Conservation (phyloP, 257 asterid genomes). For the Ilex aquifolium region DNA sequence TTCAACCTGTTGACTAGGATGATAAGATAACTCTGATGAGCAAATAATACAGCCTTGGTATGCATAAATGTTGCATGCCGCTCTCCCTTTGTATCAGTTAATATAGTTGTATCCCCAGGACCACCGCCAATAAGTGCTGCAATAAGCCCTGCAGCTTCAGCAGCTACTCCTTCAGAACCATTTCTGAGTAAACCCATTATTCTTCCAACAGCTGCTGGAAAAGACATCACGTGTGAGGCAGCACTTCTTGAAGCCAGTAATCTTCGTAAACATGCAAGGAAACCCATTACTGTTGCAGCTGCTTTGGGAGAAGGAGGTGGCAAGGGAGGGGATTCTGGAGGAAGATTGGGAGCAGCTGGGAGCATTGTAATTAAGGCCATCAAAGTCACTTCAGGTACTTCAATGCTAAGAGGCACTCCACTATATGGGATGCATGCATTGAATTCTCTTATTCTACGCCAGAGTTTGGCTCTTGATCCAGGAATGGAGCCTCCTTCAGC, state of each 20-base stretch:
- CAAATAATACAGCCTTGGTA: conserved; percentile 79
- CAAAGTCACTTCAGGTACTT: conserved; percentile 96
- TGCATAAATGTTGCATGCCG: conserved; percentile 95
- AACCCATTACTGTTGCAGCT: conserved; percentile 96
- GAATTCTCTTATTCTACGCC: conserved; percentile 98
- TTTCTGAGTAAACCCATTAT: conserved; percentile 94
- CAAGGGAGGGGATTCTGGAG: conserved; percentile 90
- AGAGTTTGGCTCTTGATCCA: conserved; percentile 97
- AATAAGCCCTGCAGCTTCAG: conserved; percentile 81
- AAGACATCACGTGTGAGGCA: conserved; percentile 95
- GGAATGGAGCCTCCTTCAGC: conserved; percentile 99
- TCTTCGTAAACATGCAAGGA: conserved; percentile 87
- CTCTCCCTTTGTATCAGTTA: conserved; percentile 85
- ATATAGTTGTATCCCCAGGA: conserved; percentile 72
- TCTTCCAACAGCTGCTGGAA: conserved; percentile 98
- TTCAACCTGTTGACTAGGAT: conserved; percentile 87
- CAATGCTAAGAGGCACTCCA: conserved; percentile 83
- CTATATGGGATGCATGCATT: conserved; percentile 85
- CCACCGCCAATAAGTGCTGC: conserved; percentile 98
- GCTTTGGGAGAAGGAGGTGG: conserved; percentile 99
- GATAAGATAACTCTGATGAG: conserved; percentile 66
- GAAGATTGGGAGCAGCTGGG: conserved; percentile 95
- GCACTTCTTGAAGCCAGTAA: conserved; percentile 89
- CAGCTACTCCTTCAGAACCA: conserved; percentile 95
- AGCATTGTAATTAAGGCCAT: conserved; percentile 97